These are phyloP conservation scores for Neoscytalidium dimidiatum DNA, from an alignment of 2,329 filamentous ascomycete genomes.

Conservation along the genomic window DNA sequence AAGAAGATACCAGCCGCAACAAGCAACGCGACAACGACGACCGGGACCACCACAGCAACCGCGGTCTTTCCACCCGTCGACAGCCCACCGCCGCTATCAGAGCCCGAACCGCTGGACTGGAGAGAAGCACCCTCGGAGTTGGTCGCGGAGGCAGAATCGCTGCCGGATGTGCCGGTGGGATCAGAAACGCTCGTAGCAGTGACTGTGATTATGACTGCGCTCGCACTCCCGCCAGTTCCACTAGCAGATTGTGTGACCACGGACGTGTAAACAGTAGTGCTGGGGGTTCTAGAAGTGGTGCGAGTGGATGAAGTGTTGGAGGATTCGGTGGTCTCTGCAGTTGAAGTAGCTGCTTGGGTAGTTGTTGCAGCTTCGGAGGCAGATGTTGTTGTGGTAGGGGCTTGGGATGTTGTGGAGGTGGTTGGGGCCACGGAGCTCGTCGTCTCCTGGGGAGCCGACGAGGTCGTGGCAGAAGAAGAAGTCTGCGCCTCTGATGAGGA, in stretches of 20 bases:
- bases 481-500: conserved; percentile 16
- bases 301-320: neutral
- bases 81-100: conserved; percentile 46
- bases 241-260: conserved; percentile 14
- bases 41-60: conserved; percentile 90
- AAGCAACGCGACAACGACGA: conserved; percentile 81
- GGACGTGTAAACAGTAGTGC: conserved; percentile 18
- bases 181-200: conserved; percentile 9
- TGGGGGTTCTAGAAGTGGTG: neutral
- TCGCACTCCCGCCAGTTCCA: neutral
- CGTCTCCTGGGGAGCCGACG: conserved; percentile 1
- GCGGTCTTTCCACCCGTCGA: conserved; percentile 73
- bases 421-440: conserved; percentile 4
- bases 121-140: neutral
- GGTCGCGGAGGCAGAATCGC: neutral
- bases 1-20: conserved; percentile 76
- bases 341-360: neutral
- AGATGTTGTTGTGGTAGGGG: neutral
- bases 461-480: neutral
- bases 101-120: neutral
- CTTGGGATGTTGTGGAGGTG: neutral
- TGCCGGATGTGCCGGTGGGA: conserved; percentile 17
- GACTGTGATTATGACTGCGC: conserved; percentile 9
- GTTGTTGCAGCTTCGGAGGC: conserved; percentile 1
- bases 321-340: neutral